Percentiles rank a stretch among this genome's conserved stretches.
Conservation (phyloP, 1,284 basidiomycete species). For the Paramarasmius palmivorus region DNA sequence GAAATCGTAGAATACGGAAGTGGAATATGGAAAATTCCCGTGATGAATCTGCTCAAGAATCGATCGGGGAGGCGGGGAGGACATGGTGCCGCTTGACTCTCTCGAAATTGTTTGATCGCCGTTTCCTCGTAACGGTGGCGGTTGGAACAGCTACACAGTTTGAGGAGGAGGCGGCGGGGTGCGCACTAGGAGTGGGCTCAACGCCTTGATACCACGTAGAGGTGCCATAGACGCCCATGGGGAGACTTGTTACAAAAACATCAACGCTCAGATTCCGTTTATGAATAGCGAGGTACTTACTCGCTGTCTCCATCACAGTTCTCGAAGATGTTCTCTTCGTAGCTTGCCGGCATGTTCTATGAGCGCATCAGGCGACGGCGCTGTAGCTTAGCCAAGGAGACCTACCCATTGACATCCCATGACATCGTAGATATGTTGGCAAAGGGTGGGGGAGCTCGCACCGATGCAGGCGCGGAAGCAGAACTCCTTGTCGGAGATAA, state of each 20-base stretch:
- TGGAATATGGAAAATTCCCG: neutral
- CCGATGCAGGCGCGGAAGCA: slow-evolving; percentile 67
- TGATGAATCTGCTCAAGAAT: neutral
- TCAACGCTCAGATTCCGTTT: too few species aligned
- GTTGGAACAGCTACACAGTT: slow-evolving; percentile 46
- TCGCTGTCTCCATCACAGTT: slow-evolving; percentile 46
- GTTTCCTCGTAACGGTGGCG: slow-evolving; percentile 33
- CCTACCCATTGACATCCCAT: slow-evolving; percentile 59
- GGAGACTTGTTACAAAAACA: slow-evolving; percentile 33
- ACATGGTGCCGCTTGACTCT: slow-evolving; percentile 5
- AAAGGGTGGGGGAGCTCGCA: slow-evolving; percentile 53
- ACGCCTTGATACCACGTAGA: slow-evolving; percentile 60
- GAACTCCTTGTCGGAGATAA: slow-evolving; percentile 56
- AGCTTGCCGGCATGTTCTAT: slow-evolving; percentile 58
- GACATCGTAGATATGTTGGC: slow-evolving; percentile 55
- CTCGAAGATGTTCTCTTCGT: slow-evolving; percentile 47
- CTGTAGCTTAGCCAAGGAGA: slow-evolving; percentile 1
- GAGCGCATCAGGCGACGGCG: neutral
- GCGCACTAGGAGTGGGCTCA: slow-evolving; percentile 50
- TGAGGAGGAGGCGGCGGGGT: slow-evolving; percentile 46
- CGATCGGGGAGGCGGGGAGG: neutral
- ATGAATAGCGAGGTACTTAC: slow-evolving; percentile 1
- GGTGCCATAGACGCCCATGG: slow-evolving; percentile 64
- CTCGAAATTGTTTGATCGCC: slow-evolving; percentile 21
- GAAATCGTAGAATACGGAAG: neutral